Evolutionary conservation across 1,139 yeast species (phyloP).

Genomic region (Hansenula sp.): DNA sequence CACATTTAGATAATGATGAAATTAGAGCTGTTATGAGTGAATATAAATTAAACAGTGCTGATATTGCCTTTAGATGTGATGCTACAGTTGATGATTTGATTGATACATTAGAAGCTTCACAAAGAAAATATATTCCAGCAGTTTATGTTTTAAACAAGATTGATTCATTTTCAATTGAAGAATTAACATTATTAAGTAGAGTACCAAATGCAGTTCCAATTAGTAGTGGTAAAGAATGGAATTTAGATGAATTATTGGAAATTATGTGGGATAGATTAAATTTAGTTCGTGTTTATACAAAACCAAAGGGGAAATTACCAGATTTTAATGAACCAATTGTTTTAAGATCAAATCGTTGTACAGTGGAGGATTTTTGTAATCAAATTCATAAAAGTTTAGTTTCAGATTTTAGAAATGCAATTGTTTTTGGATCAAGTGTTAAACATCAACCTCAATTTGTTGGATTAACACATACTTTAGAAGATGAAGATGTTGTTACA

Average conservation of each 20-base stretch:
- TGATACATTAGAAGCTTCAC: conserved; percentile 87
- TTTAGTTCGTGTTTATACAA: conserved; percentile 91
- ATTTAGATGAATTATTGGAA: conserved; percentile 87
- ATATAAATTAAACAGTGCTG: conserved; percentile 94
- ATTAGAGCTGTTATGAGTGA: conserved; percentile 95
- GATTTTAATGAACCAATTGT: conserved; percentile 96
- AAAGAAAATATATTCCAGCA: conserved; percentile 92
- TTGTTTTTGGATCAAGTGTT: conserved; percentile 88
- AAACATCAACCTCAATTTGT: conserved; percentile 98
- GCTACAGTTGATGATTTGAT: conserved; percentile 95
- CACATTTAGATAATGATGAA: conserved; percentile 88
- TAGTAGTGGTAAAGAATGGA: conserved; percentile 95
- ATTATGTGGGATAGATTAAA: conserved; percentile 91
- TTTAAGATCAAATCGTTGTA: conserved; percentile 69
- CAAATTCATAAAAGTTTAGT: conserved; percentile 92
- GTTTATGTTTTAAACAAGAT: conserved; percentile 91
- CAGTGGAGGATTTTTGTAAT: conserved; percentile 95
- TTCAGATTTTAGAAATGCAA: conserved; percentile 87
- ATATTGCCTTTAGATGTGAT: conserved; percentile 92
- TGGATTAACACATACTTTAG: conserved; percentile 74
- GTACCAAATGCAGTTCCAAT: conserved; percentile 97
- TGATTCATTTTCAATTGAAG: conserved; percentile 91
- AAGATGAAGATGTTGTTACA: conserved; percentile 97
- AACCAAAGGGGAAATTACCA: conserved; percentile 92
- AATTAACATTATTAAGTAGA: conserved; percentile 79